These are phyloP conservation scores for Lentinula aciculospora DNA, from an alignment of 768 basidiomycete genomes.

Conservation along the genomic window DNA sequence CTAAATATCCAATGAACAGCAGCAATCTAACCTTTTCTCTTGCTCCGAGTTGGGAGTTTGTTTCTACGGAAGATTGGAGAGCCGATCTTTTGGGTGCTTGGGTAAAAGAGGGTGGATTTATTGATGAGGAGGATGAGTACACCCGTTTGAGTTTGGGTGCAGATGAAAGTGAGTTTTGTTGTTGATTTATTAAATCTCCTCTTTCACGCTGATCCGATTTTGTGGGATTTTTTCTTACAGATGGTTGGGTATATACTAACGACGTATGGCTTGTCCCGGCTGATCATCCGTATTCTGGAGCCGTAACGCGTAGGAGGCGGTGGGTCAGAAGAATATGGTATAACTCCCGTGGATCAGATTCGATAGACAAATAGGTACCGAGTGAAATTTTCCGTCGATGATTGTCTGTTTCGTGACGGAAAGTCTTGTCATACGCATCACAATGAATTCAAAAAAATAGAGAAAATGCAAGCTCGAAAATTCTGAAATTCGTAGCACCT, in stretches of 20 bases:
- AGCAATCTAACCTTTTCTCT: constrained; percentile 80
- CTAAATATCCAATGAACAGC: constrained; percentile 27
- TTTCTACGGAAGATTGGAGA: constrained; percentile 75
- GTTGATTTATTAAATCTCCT: not conserved
- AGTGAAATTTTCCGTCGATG: no score
- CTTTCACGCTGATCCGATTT: not conserved
- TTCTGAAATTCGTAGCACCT: no score
- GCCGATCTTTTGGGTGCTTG: constrained; percentile 57
- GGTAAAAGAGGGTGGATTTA: constrained; percentile 21
- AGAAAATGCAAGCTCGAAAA: no score
- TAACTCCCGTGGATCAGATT: constrained; percentile 16
- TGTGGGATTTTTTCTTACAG: constrained; percentile 22
- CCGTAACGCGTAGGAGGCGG: constrained; percentile 60
- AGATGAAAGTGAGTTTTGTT: constrained; percentile 19
- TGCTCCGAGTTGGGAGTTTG: constrained; percentile 68
- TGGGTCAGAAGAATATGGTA: constrained; percentile 72
- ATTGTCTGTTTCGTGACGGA: no score
- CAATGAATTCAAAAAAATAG: no score
- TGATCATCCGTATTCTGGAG: constrained; percentile 31
- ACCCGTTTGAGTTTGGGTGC: constrained; percentile 10
- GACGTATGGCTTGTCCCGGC: constrained; percentile 63
- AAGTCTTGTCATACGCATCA: no score
- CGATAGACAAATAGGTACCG: not conserved
- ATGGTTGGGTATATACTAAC: constrained; percentile 81
- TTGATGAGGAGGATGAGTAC: not conserved